Evolutionary conservation across 345 rosid species (phyloP).

Genomic region (Syzygium grande): DNA sequence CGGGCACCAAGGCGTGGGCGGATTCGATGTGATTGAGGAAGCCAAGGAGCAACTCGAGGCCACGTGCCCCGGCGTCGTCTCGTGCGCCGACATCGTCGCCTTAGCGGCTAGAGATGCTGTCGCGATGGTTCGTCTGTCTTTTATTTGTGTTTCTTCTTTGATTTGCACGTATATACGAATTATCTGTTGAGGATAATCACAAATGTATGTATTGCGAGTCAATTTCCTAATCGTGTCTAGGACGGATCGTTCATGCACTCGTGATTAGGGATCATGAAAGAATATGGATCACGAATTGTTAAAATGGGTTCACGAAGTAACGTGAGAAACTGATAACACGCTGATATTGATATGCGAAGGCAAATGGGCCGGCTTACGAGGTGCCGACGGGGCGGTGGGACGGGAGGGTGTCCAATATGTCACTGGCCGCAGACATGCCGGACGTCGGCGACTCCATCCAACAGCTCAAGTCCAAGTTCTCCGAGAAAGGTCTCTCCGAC

Average conservation of each 20-base stretch:
- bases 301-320: neutral
- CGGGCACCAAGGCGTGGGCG: conserved; percentile 65
- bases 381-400: conserved; percentile 80
- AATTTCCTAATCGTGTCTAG: neutral
- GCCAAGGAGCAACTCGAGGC: conserved; percentile 54
- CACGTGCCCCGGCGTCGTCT: conserved; percentile 60
- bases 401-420: conserved; percentile 47
- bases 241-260: neutral
- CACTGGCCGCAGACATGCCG: conserved; percentile 53
- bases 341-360: conserved; percentile 16
- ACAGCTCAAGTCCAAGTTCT: conserved; percentile 50
- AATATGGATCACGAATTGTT: neutral
- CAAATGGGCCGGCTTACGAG: conserved; percentile 52
- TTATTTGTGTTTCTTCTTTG: neutral
- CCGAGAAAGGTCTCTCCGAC: conserved; percentile 45
- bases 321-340: neutral
- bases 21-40: conserved; percentile 45
- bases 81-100: conserved; percentile 80
- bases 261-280: neutral
- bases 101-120: conserved; percentile 85
- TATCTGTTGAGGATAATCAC: neutral
- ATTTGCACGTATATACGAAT: neutral
- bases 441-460: conserved; percentile 52
- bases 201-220: neutral
- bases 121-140: conserved; percentile 24